Conservation (phyloP, 2,329 filamentous ascomycete genomes). For the Diaporthe ilicicola region DNA sequence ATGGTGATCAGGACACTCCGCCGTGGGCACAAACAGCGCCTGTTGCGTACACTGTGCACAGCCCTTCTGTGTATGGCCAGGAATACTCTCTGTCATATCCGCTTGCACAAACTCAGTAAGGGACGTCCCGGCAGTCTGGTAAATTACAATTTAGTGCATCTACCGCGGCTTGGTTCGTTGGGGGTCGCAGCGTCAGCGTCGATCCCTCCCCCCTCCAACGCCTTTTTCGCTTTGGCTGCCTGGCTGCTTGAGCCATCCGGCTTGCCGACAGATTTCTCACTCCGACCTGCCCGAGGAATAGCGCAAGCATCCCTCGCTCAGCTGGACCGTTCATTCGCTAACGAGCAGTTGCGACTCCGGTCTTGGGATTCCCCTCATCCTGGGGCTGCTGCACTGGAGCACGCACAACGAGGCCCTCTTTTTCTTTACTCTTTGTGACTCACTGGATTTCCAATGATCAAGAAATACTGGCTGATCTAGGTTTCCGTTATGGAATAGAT, state of each 20-base stretch:
- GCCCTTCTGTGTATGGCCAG: neutral
- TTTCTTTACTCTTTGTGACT: neutral
- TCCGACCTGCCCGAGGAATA: constrained; percentile 19
- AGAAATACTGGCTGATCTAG: neutral
- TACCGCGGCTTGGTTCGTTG: constrained; percentile 4
- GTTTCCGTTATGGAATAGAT: neutral
- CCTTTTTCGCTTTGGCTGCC: neutral
- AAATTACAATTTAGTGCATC: constrained; percentile 12
- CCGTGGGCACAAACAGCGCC: neutral
- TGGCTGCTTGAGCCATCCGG: neutral
- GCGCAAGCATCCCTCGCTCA: neutral
- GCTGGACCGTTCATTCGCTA: neutral
- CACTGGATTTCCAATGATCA: neutral
- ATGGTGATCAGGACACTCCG: constrained; percentile 2
- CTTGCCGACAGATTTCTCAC: neutral
- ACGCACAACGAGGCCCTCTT: neutral
- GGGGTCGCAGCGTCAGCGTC: constrained; percentile 5
- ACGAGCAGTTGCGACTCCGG: neutral
- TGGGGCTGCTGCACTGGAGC: neutral
- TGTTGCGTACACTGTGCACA: neutral
- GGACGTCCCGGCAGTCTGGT: constrained; percentile 31
- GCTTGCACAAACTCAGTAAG: constrained; percentile 24
- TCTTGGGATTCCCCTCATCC: neutral
- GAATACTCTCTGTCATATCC: constrained; percentile 15
- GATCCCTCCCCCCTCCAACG: neutral